A percentile compares a stretch with the other conserved stretches of the same genome.
Conservation (phyloP, 257 asterid genomes). For the Prunella vulgaris region DNA sequence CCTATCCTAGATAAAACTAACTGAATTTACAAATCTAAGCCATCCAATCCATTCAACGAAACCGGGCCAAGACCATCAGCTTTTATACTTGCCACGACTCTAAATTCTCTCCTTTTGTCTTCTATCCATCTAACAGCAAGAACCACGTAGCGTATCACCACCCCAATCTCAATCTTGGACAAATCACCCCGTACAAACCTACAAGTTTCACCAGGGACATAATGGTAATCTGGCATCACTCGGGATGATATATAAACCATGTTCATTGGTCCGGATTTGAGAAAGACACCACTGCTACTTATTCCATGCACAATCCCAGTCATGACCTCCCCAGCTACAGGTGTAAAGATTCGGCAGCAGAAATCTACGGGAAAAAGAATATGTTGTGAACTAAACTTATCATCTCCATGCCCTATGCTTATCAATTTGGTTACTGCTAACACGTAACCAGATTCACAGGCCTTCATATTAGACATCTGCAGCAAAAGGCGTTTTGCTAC, state of each 20-base stretch:
- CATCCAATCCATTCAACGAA: constrained; percentile 59
- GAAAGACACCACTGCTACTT: constrained; percentile 36
- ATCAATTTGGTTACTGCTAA: constrained; percentile 58
- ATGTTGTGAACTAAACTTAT: constrained; percentile 7
- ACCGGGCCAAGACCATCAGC: constrained; percentile 73
- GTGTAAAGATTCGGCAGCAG: constrained; percentile 48
- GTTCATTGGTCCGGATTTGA: constrained; percentile 83
- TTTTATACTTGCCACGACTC: constrained; percentile 55
- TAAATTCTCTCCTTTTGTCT: constrained; percentile 41
- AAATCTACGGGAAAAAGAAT: constrained; percentile 47
- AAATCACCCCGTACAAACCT: constrained; percentile 38
- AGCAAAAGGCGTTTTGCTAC: constrained; percentile 36
- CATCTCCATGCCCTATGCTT: constrained; percentile 47
- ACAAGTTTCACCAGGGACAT: constrained; percentile 29
- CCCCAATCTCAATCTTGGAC: constrained; percentile 61
- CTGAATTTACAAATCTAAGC: constrained; percentile 33
- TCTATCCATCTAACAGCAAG: constrained; percentile 50
- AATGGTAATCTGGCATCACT: constrained; percentile 54
- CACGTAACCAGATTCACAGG: constrained; percentile 51
- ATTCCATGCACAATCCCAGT: constrained; percentile 48
- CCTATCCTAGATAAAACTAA: neutral
- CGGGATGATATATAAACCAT: constrained; percentile 39
- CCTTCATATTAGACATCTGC: constrained; percentile 32
- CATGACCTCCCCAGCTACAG: constrained; percentile 58
- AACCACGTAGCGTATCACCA: constrained; percentile 46